These are phyloP conservation scores for Laetiporus sulphureus DNA, from an alignment of 1,284 basidiomycete species.

Conservation along the genomic window DNA sequence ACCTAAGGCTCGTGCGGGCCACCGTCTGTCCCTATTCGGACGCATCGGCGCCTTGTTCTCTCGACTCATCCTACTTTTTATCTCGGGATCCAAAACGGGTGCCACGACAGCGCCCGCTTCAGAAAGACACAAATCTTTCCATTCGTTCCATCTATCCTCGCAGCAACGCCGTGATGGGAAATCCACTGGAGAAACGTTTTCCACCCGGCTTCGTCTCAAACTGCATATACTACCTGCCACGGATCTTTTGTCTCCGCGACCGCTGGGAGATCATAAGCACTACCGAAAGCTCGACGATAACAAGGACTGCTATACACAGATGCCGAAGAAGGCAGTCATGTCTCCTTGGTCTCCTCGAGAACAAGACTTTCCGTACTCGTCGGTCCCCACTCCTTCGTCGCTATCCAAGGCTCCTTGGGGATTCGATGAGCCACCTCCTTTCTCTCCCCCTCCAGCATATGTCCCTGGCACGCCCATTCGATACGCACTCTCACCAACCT, in stretches of 20 bases:
- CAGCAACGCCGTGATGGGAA: slow-evolving; percentile 7
- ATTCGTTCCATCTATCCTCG: slow-evolving; percentile 14
- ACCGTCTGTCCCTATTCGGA: slow-evolving; percentile 6
- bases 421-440: slow-evolving; percentile 1
- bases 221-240: slow-evolving; percentile 8
- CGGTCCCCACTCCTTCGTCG: slow-evolving; percentile 5
- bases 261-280: slow-evolving; percentile 9
- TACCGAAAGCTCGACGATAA: slow-evolving; percentile 20
- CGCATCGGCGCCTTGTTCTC: slow-evolving; percentile 2
- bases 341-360: slow-evolving; percentile 24
- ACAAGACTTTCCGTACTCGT: slow-evolving; percentile 16
- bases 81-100: not conserved
- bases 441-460: slow-evolving; percentile 10
- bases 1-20: slow-evolving; percentile 11
- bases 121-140: slow-evolving; percentile 4
- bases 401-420: not conserved
- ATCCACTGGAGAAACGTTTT: slow-evolving; percentile 10
- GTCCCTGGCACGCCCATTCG: slow-evolving; percentile 10
- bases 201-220: slow-evolving; percentile 12
- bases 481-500: too few species aligned
- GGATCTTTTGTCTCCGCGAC: slow-evolving; percentile 9
- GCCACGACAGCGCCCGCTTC: not conserved
- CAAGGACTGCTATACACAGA: slow-evolving; percentile 9
- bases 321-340: slow-evolving; percentile 16
- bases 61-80: not conserved